Evolutionary conservation across 2,329 filamentous ascomycete genomes (phyloP).

Genomic region (Sporothrix pseudoabietina): DNA sequence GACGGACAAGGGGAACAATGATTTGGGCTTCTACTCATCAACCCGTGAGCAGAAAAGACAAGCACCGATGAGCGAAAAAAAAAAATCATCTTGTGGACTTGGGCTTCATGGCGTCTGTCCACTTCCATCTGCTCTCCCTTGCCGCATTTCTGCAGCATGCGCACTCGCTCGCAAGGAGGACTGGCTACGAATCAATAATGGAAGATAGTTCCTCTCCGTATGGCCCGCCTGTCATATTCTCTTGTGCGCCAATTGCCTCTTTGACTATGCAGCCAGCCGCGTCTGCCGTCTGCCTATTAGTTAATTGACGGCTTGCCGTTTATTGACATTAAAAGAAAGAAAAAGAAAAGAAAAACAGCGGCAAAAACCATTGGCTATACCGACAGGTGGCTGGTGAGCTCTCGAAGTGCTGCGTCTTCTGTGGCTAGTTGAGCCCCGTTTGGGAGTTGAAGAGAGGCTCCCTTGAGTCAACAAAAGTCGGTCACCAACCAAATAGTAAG

Average conservation of each 20-base stretch:
- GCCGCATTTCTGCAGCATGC: not conserved
- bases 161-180: not conserved
- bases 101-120: not conserved
- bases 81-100: not conserved
- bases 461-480: not conserved
- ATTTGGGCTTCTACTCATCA: not conserved
- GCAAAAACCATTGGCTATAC: not conserved
- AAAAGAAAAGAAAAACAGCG: not conserved
- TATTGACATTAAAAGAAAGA: not conserved
- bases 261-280: constrained; percentile 6
- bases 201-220: not conserved
- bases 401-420: not conserved
- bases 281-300: not conserved
- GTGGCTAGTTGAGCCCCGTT: not conserved
- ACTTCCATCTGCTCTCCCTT: not conserved
- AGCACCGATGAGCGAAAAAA: not conserved
- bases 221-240: not conserved
- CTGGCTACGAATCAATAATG: too few species aligned
- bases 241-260: constrained; percentile 6
- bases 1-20: not conserved
- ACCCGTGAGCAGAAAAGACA: not conserved
- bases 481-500: constrained; percentile 8
- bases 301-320: too few species aligned
- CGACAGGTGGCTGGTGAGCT: constrained; percentile 1
- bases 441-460: not conserved